Evolutionary conservation across 345 rosid genomes (phyloP), one percentile per base, ranked within the genome.

Genomic region (Eucalyptus shirleyi): DNA sequence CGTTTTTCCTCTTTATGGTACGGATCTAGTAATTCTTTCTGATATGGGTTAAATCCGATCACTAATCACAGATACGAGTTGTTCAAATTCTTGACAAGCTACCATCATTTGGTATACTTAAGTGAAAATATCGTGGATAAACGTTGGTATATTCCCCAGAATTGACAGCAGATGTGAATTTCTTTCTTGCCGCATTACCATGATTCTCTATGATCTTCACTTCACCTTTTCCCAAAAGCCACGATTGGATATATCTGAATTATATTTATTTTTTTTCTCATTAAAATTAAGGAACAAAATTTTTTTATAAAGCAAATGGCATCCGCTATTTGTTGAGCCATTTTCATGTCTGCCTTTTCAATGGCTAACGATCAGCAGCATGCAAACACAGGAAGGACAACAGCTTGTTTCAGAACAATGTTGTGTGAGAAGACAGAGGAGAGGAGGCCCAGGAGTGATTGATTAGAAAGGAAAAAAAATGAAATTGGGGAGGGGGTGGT

Each of bases 271-370:
- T 3, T 1, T 51, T 30, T 62, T 30, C 60, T 32, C 32, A 67
- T 32, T 67, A 17, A 2, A 32, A 17, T 67, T 67, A 7, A 12
- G 32, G 32, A 28, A 28, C 8, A 26, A 26, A 30, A 0, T 0
- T 6, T 13, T 30, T 28, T 8, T 13, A 28, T 14, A 13, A 30
- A 62, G 72, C 34, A 62, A 62, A 62, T 62, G 34, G 32, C 72
- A 30, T 30, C 34, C 17, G 18, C 72, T 30, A 6, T 13, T 62
- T 30, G 34, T 30, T 62, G 18, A 62, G 34, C 34, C 72, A 30
- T 18, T 62, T 62, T 62, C 72, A 62, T 30, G 72, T 30, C 72
- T 30, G 5, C 2, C 18, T 16, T 62, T 62, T 62, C 9, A 62
- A 14, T 62, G 72, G 72, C 32, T 14, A n/a, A 62, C 3, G 72